Base-by-base conservation (phyloP, 2,329 filamentous ascomycete species). In the Xylariaceae sp. region DNA sequence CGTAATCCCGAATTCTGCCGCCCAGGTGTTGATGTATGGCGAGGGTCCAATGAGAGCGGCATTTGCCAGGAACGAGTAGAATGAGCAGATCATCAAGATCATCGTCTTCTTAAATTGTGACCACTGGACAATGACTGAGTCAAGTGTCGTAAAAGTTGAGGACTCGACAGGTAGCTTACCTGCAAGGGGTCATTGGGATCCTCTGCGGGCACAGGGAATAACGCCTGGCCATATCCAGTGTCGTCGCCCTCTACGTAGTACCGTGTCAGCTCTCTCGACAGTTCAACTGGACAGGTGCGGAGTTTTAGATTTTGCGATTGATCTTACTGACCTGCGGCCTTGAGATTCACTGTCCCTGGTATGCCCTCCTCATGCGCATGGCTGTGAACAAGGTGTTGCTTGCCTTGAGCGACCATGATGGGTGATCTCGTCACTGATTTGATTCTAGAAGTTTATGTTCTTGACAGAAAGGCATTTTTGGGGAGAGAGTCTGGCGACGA, bases 21-120 rank as follows among this genome's bases (percentile, higher is more conserved):
- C 61, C 56, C 71, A 82, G 37, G 80, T 69, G 6, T 66, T 65
- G 49, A 83, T 78, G 60, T 82, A 82, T 1, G 80, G 77, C 0
- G 77, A 73, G 1, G 79, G 78, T 0, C 79, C 79, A 16, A 80
- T 66, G 11, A 82, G 64, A 2, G 77, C 68, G 5, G 75, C 74
- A 55, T 79, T 81, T 2, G 76, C 77, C 7, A 82, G 66, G 59
- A 83, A 82, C 0, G 77, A 81, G 57, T 80, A 82, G 4, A 75
- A 58, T 1, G 75, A 72, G 53, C 72, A 75, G 48, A 79, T 70
- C 36, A 77, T 60, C 11, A 83, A 65, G 40, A 83, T 82, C 60
- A 74, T 68, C 3, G 69, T 73, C 61, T 82, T 82, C 66, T 80
- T 82, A 59, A 67, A 71, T 23, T 65, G 64, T 4, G 74, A 63